Evolutionary conservation across 2,329 filamentous ascomycete genomes (phyloP).

Genomic region (Tolypocladium inflatum): DNA sequence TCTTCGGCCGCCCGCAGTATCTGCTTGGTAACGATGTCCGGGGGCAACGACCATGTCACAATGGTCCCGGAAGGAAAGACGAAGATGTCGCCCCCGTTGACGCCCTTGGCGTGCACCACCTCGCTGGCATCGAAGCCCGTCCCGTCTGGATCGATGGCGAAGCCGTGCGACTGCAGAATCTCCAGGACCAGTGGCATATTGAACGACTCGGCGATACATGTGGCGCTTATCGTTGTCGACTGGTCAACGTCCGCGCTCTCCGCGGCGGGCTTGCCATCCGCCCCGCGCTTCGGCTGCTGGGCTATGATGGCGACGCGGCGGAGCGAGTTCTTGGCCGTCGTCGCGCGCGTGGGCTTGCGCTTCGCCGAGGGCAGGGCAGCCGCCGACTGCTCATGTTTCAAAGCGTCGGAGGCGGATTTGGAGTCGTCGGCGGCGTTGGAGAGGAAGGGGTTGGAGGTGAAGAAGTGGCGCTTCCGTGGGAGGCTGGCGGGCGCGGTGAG

Average conservation of each 20-base stretch:
- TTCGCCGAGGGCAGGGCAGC: conserved; percentile 20
- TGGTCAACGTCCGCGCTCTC: conserved; percentile 22
- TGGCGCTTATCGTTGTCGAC: conserved; percentile 43
- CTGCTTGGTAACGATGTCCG: conserved; percentile 64
- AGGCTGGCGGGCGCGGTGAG: conserved; percentile 29
- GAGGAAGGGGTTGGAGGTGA: conserved; percentile 53
- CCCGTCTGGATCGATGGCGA: conserved; percentile 51
- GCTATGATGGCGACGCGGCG: conserved; percentile 81
- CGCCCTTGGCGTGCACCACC: conserved; percentile 52
- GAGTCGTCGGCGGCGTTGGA: conserved; percentile 20
- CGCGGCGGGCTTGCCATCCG: conserved; percentile 19
- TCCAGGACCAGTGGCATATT: conserved; percentile 52
- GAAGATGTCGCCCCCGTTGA: conserved; percentile 75
- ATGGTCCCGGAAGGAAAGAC: conserved; percentile 92
- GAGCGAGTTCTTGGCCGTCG: conserved; percentile 59
- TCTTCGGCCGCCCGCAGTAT: conserved; percentile 68
- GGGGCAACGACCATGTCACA: conserved; percentile 81
- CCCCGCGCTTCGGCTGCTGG: conserved; percentile 43
- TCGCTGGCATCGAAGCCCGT: conserved; percentile 52
- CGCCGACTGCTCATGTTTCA: conserved; percentile 8
- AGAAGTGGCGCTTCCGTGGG: conserved; percentile 53
- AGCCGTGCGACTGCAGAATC: conserved; percentile 49
- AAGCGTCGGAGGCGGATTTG: conserved; percentile 8
- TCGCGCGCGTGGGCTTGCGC: conserved; percentile 34
- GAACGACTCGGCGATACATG: conserved; percentile 55